phyloP scores from a whole-genome alignment of 805 yeast genomes.

The Hanseniaspora thailandica region DNA sequence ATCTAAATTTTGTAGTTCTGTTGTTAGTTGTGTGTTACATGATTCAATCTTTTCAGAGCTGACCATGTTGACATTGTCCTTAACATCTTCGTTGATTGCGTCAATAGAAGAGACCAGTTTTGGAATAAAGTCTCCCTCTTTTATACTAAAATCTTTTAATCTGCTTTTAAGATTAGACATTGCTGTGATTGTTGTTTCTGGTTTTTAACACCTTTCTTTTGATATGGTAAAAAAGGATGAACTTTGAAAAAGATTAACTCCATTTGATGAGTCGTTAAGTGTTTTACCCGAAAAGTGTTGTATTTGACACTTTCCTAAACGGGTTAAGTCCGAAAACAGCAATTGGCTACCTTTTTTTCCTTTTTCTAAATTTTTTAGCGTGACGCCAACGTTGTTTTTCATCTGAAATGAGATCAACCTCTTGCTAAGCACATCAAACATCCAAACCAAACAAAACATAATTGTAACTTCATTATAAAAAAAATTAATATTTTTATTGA shows the following conservation, averaged over 20 bases:
- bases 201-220: not conserved
- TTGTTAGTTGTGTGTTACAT: constrained; percentile 23
- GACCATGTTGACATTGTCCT: constrained; percentile 21
- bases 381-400: not conserved
- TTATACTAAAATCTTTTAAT: constrained; percentile 24
- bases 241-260: too few relatives aligned
- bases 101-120: constrained; percentile 25
- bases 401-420: not conserved
- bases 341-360: not conserved
- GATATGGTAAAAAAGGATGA: not conserved
- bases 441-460: too few relatives aligned
- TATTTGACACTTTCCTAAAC: too few relatives aligned
- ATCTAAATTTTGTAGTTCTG: not conserved
- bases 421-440: too few relatives aligned
- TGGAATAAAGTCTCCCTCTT: constrained; percentile 29
- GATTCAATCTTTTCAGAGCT: constrained; percentile 24
- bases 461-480: not conserved
- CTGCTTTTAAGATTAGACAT: not conserved
- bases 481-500: too few relatives aligned
- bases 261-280: too few relatives aligned
- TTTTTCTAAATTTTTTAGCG: not conserved
- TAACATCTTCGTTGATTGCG: constrained; percentile 21
- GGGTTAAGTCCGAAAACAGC: not conserved
- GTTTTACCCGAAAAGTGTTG: too few relatives aligned
- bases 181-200: not conserved